Conservation (phyloP, 1,139 yeast species). For the Kurtzmaniella natalensis region DNA sequence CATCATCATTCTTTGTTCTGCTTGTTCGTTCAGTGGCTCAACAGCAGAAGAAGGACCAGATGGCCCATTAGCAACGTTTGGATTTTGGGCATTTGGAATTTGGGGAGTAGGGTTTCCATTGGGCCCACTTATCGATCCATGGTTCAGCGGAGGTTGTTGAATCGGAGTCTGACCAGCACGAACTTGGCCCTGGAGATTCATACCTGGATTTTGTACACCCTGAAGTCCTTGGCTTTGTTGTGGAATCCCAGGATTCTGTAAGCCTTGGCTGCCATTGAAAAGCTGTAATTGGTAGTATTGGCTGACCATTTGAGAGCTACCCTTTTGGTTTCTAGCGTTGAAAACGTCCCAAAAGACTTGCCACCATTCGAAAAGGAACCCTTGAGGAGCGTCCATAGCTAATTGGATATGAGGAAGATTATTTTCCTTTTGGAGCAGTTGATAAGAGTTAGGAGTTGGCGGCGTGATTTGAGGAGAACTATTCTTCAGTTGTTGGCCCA, state of each 20-base stretch:
- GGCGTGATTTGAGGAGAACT: conserved; percentile 13
- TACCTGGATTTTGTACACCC: conserved; percentile 6
- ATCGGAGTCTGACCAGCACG: conserved; percentile 3
- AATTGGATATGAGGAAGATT: conserved; percentile 48
- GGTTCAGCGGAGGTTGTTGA: conserved; percentile 9
- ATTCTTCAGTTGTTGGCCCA: conserved; percentile 3
- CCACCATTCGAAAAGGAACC: conserved; percentile 94
- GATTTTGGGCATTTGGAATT: no score
- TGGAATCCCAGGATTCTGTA: conserved; percentile 7
- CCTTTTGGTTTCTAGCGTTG: conserved; percentile 62
- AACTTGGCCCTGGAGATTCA: no score
- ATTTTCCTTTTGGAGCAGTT: conserved; percentile 28
- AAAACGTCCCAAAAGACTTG: conserved; percentile 92
- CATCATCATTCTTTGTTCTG: not conserved
- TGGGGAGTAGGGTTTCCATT: no score
- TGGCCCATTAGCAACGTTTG: no score
- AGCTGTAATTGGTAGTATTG: conserved; percentile 70
- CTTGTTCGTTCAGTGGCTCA: not conserved
- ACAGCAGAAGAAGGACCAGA: no score
- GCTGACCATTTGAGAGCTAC: conserved; percentile 58
- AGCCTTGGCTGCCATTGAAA: conserved; percentile 31
- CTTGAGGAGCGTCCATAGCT: conserved; percentile 78
- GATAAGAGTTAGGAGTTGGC: conserved; percentile 14
- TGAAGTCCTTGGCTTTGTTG: conserved; percentile 10
- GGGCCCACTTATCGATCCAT: no score